Conservation (phyloP, 2,329 filamentous ascomycete genomes). For the Hymenoscyphus repandus region DNA sequence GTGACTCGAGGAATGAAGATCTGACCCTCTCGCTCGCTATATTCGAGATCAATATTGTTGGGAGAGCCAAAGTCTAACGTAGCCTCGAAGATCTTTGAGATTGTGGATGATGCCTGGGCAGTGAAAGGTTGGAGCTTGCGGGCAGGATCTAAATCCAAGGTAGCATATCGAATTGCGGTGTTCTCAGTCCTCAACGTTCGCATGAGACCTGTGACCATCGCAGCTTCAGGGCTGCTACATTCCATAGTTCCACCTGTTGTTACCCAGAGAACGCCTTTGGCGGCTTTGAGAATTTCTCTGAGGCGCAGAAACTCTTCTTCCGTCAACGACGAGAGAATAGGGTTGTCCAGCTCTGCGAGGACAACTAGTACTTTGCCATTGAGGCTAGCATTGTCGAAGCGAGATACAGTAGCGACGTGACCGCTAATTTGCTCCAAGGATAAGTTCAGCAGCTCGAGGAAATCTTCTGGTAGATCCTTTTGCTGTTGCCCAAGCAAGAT, state of each 20-base stretch:
- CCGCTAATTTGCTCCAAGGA: too few species aligned
- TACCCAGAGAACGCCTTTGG: neutral
- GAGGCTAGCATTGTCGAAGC: too few species aligned
- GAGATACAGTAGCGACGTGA: too few species aligned
- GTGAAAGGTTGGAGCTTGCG: too few species aligned
- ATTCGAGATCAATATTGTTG: too few species aligned
- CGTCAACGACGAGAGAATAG: neutral
- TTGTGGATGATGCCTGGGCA: too few species aligned
- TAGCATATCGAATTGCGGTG: neutral
- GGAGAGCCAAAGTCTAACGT: too few species aligned
- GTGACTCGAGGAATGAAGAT: slow-evolving; percentile 12
- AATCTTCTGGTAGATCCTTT: too few species aligned
- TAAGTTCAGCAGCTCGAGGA: too few species aligned
- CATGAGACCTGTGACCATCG: neutral
- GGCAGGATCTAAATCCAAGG: neutral
- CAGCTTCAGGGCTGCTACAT: neutral
- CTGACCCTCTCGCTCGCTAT: slow-evolving; percentile 2
- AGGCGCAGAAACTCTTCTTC: neutral
- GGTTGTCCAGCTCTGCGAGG: too few species aligned
- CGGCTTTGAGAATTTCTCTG: neutral
- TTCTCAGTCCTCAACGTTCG: neutral
- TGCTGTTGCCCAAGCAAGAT: too few species aligned
- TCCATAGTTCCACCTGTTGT: neutral
- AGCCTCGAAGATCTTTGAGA: too few species aligned
- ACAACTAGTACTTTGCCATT: neutral